phyloP scores from a whole-genome alignment of 345 rosid genomes.

The Brassica rapa region DNA sequence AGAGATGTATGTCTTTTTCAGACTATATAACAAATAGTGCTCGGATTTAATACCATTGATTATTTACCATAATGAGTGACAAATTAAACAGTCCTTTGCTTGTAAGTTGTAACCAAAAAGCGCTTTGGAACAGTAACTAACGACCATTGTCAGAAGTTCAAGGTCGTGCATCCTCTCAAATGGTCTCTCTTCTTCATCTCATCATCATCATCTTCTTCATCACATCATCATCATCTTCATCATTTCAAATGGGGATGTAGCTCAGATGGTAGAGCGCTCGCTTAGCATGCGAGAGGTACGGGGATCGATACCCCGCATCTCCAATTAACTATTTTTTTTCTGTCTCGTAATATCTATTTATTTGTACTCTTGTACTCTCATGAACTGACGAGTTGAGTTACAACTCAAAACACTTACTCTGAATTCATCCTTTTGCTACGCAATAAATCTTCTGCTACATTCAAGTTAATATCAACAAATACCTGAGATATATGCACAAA shows the following conservation, averaged over 20 bases:
- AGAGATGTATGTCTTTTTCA: not conserved
- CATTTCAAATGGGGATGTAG: slow-evolving; percentile 17
- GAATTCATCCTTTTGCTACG: slow-evolving; percentile 82
- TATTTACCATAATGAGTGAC: not conserved
- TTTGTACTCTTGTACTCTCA: no score
- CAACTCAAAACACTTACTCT: slow-evolving; percentile 50
- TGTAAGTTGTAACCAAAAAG: not conserved
- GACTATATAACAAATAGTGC: not conserved
- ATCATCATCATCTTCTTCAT: not conserved
- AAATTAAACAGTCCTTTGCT: not conserved
- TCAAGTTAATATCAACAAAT: slow-evolving; percentile 52
- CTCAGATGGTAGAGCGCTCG: slow-evolving; percentile 97
- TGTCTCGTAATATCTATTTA: no score
- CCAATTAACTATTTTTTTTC: not conserved
- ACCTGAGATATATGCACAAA: slow-evolving; percentile 49
- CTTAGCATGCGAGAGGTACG: slow-evolving; percentile 92
- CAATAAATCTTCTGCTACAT: slow-evolving; percentile 55
- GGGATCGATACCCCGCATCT: slow-evolving; percentile 72
- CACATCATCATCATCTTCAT: not conserved
- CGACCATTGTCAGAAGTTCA: not conserved
- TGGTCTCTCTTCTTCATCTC: not conserved
- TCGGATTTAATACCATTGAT: not conserved
- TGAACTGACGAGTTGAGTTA: not conserved
- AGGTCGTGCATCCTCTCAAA: not conserved
- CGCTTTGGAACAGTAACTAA: not conserved